Conservation (phyloP, 2,329 filamentous ascomycete species). For the Arthrobotrys musiformis region DNA sequence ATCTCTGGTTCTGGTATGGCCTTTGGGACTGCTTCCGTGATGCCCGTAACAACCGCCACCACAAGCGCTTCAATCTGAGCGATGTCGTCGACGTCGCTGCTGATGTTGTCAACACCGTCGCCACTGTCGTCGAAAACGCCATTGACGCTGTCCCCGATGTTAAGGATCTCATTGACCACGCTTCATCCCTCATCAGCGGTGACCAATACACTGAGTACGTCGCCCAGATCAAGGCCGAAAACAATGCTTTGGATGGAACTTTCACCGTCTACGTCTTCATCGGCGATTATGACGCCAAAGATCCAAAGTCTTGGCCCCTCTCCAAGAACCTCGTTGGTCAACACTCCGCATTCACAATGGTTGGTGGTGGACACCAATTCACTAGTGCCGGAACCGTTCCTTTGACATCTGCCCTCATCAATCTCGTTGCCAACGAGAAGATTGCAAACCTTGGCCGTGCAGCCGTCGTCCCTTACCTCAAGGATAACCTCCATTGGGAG, state of each 20-base stretch:
- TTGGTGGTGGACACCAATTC: slow-evolving; percentile 57
- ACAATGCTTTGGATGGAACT: slow-evolving; percentile 61
- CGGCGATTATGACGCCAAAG: slow-evolving; percentile 60
- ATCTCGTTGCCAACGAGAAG: slow-evolving; percentile 59
- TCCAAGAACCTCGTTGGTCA: slow-evolving; percentile 64
- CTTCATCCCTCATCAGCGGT: slow-evolving; percentile 42
- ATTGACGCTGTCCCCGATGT: slow-evolving; percentile 43
- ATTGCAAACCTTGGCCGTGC: slow-evolving; percentile 60
- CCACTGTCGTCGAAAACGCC: slow-evolving; percentile 20
- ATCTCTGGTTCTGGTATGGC: slow-evolving; percentile 36
- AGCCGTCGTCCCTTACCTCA: slow-evolving; percentile 61
- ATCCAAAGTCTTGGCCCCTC: slow-evolving; percentile 61
- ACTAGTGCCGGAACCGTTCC: slow-evolving; percentile 63
- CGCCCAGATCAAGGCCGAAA: slow-evolving; percentile 61
- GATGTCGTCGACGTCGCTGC: slow-evolving; percentile 2
- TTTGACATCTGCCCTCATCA: slow-evolving; percentile 62
- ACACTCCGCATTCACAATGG: slow-evolving; percentile 62
- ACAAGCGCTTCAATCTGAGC: slow-evolving; percentile 21
- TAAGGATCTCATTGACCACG: slow-evolving; percentile 29
- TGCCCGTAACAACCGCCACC: background rate
- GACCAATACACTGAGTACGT: slow-evolving; percentile 61
- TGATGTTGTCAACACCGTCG: slow-evolving; percentile 6
- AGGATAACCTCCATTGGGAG: slow-evolving; percentile 60
- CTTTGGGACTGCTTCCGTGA: slow-evolving; percentile 23
- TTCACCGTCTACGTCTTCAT: slow-evolving; percentile 63